Conservation (phyloP, 768 basidiomycete genomes). For the Phallus indusiatus region DNA sequence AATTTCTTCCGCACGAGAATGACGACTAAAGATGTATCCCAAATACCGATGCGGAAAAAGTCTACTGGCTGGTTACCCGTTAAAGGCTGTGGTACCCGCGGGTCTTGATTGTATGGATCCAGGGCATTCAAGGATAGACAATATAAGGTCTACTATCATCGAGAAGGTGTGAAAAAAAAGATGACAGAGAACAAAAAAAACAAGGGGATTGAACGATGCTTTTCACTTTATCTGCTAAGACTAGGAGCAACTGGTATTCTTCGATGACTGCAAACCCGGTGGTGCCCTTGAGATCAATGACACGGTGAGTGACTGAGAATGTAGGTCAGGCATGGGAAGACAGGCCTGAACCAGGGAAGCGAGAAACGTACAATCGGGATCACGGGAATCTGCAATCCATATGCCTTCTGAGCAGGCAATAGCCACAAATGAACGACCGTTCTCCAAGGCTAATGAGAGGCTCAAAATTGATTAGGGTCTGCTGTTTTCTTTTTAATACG, state of each 20-base stretch:
- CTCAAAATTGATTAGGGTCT: neutral
- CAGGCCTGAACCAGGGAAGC: neutral
- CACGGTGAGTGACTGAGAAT: slow-evolving; percentile 4
- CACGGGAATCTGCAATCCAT: slow-evolving; percentile 5
- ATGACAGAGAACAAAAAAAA: too few species aligned
- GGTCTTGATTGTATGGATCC: neutral
- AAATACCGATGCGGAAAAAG: slow-evolving; percentile 6
- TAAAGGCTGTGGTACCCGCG: neutral
- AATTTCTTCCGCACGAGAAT: neutral
- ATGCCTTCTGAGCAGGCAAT: slow-evolving; percentile 8
- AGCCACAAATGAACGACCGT: slow-evolving; percentile 3
- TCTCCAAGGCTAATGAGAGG: neutral
- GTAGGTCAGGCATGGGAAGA: neutral
- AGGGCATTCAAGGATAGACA: slow-evolving; percentile 3
- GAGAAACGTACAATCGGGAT: slow-evolving; percentile 3
- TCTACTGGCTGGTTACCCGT: neutral
- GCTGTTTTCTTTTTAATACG: neutral
- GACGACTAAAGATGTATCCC: neutral
- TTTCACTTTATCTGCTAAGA: slow-evolving; percentile 5
- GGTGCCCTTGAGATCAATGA: slow-evolving; percentile 4
- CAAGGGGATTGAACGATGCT: neutral
- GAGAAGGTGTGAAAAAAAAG: neutral
- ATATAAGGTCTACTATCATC: neutral
- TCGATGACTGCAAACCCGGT: slow-evolving; percentile 6
- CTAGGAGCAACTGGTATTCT: slow-evolving; percentile 1